These are phyloP conservation scores for Phytophthora idaei DNA, from an alignment of 352 stramenopile species.

Conservation along the genomic window DNA sequence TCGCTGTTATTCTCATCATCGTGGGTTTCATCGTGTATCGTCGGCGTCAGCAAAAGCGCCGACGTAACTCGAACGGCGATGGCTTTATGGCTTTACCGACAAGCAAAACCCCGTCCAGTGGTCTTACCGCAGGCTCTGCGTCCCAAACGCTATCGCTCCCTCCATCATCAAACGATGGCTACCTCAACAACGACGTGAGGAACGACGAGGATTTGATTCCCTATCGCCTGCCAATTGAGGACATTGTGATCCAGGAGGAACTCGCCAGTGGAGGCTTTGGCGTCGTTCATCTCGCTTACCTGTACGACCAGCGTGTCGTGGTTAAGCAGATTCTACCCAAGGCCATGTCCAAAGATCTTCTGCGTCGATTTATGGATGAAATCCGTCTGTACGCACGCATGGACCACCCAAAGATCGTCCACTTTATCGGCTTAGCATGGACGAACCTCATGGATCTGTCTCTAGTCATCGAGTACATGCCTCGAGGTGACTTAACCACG, in stretches of 20 bases:
- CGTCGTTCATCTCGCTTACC: constrained; percentile 49
- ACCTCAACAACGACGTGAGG: constrained; percentile 64
- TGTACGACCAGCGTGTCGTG: constrained; percentile 42
- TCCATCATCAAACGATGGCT: constrained; percentile 33
- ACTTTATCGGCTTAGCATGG: constrained; percentile 55
- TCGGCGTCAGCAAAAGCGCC: constrained; percentile 11
- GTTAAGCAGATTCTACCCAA: constrained; percentile 55
- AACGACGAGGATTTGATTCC: constrained; percentile 64
- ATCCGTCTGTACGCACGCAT: constrained; percentile 46
- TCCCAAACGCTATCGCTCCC: constrained; percentile 21
- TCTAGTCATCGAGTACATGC: constrained; percentile 53
- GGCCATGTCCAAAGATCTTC: constrained; percentile 38
- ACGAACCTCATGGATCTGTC: constrained; percentile 55
- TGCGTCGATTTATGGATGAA: constrained; percentile 50
- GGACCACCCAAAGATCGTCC: constrained; percentile 46
- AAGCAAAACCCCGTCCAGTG: constrained; percentile 14
- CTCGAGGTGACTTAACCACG: constrained; percentile 46
- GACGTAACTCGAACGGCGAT: background rate
- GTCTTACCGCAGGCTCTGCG: constrained; percentile 9
- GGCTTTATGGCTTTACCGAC: constrained; percentile 13
- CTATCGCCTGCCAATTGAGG: constrained; percentile 51
- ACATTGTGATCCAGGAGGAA: constrained; percentile 46
- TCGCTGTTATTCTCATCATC: constrained; percentile 24
- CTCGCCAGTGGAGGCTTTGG: constrained; percentile 63
- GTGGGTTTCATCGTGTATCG: constrained; percentile 38